Evolutionary conservation across 2,329 filamentous ascomycete genomes (phyloP).

Genomic region (Dichotomopilus funicola): DNA sequence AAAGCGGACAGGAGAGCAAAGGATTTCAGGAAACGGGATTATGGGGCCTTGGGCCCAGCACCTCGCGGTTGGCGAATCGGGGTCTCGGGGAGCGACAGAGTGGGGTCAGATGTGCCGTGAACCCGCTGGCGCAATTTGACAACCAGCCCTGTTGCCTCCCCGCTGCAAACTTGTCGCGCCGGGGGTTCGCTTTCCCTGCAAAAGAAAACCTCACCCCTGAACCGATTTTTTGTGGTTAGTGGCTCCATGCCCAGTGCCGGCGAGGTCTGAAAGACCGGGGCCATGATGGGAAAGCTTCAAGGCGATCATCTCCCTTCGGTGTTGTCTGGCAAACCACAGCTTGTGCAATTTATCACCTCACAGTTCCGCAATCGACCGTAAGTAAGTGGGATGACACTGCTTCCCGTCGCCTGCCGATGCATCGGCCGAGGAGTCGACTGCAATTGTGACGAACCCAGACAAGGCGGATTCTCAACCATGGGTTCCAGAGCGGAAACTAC

Average conservation of each 20-base stretch:
- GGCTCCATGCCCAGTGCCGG: too few relatives aligned
- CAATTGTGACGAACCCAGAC: background rate
- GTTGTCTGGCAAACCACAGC: too few relatives aligned
- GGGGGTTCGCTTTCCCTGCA: background rate
- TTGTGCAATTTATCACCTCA: too few relatives aligned
- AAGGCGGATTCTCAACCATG: background rate
- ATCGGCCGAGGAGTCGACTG: too few relatives aligned
- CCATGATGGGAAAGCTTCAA: too few relatives aligned
- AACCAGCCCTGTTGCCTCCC: constrained; percentile 7
- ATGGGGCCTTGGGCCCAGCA: background rate
- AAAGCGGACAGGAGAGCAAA: background rate
- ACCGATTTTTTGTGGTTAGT: background rate
- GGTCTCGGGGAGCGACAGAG: constrained; percentile 2
- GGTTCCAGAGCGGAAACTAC: constrained; percentile 2
- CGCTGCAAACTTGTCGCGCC: background rate
- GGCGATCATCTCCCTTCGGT: too few relatives aligned
- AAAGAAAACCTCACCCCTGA: background rate
- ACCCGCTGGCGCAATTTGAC: constrained; percentile 9
- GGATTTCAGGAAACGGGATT: constrained; percentile 8
- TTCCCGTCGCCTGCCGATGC: too few relatives aligned
- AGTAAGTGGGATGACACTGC: too few relatives aligned
- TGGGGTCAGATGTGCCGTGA: constrained; percentile 1
- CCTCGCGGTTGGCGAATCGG: constrained; percentile 10
- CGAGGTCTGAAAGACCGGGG: too few relatives aligned
- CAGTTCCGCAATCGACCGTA: too few relatives aligned